Conservation (phyloP, 2,329 filamentous ascomycete genomes). For the Ascochyta clinopodiicola region DNA sequence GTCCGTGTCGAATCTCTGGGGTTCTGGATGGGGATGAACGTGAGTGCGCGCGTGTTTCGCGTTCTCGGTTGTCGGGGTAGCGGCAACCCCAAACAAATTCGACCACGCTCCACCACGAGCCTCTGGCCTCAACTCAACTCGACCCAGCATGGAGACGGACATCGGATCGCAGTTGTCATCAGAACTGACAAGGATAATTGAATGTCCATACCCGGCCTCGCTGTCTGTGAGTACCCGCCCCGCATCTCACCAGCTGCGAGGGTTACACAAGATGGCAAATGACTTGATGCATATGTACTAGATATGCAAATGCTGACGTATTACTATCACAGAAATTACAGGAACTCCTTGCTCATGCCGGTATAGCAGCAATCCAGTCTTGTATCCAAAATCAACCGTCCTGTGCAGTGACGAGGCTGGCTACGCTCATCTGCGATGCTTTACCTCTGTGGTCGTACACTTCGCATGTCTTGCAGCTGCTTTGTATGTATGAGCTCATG, state of each 20-base stretch:
- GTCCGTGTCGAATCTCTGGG: not conserved
- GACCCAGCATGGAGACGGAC: constrained; percentile 25
- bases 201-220: constrained; percentile 58
- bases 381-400: constrained; percentile 57
- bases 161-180: constrained; percentile 37
- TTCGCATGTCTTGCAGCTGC: constrained; percentile 56
- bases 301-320: constrained; percentile 31
- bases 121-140: constrained; percentile 12
- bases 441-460: constrained; percentile 60
- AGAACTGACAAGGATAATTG: constrained; percentile 57
- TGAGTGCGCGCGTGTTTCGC: constrained; percentile 13
- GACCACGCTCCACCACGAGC: constrained; percentile 19
- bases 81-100: constrained; percentile 24
- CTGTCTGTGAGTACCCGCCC: constrained; percentile 53
- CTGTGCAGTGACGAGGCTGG: constrained; percentile 57
- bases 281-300: constrained; percentile 26
- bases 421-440: constrained; percentile 54
- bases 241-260: constrained; percentile 10
- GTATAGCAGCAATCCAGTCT: constrained; percentile 47
- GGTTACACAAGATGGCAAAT: constrained; percentile 29
- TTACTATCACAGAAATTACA: constrained; percentile 43
- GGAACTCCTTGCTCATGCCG: constrained; percentile 41
- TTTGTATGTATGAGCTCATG: constrained; percentile 50
- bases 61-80: constrained; percentile 28
- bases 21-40: not conserved